Evolutionary conservation across 169 alveolate genomes (phyloP).

Genomic region (Plasmodium gonderi): DNA sequence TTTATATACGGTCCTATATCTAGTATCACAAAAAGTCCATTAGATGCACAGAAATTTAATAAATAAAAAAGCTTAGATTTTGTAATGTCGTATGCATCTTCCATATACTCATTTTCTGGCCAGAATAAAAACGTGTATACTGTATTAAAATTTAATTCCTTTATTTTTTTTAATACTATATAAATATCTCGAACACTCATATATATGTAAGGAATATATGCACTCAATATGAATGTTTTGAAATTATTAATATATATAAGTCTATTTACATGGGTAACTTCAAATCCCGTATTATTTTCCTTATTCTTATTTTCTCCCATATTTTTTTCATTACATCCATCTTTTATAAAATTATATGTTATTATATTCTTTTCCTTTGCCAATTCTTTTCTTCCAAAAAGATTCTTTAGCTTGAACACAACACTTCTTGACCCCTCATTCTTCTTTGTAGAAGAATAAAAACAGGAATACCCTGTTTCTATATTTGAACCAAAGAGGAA

Average conservation of each 20-base stretch:
- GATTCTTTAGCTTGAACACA: neutral
- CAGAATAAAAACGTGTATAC: conserved; percentile 72
- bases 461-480: conserved; percentile 14
- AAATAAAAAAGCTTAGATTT: conserved; percentile 60
- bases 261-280: conserved; percentile 52
- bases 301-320: neutral
- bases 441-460: conserved; percentile 24
- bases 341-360: conserved; percentile 52
- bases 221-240: conserved; percentile 65
- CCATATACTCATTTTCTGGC: conserved; percentile 76
- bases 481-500: conserved; percentile 56
- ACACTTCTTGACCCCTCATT: neutral
- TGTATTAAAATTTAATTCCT: conserved; percentile 74
- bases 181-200: conserved; percentile 74
- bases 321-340: neutral
- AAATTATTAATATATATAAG: conserved; percentile 47
- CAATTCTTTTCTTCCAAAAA: conserved; percentile 12
- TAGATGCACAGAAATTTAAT: conserved; percentile 73
- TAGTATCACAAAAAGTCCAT: conserved; percentile 68
- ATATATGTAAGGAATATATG: conserved; percentile 72
- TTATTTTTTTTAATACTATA: conserved; percentile 60
- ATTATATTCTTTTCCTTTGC: conserved; percentile 40
- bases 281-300: conserved; percentile 7
- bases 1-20: conserved; percentile 72
- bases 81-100: conserved; percentile 47